phyloP scores from a whole-genome alignment of 176 grass and related monocot genomes.

The Ananas comosus region DNA sequence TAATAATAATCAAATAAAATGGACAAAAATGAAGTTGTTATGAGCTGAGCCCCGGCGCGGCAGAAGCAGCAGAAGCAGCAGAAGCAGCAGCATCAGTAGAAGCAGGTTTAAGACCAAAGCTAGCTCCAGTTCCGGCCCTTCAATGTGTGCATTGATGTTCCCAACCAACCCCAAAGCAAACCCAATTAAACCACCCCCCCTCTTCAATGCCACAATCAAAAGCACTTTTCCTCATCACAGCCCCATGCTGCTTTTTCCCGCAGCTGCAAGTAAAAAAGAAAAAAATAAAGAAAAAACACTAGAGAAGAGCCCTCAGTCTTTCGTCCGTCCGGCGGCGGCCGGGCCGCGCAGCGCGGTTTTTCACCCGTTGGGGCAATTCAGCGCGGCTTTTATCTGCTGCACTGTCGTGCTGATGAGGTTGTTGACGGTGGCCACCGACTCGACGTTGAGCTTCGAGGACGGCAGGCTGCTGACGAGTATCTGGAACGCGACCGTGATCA shows the following conservation, averaged over 20 bases:
- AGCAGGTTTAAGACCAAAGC: background rate
- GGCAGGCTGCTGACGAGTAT: conserved; percentile 66
- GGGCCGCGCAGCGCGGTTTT: too few species aligned
- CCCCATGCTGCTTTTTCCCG: too few species aligned
- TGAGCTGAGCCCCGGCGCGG: too few species aligned
- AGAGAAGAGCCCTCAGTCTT: too few species aligned
- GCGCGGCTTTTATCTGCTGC: conserved; percentile 62
- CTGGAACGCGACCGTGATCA: conserved; percentile 76
- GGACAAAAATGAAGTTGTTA: too few species aligned
- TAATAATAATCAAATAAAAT: too few species aligned
- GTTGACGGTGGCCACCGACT: conserved; percentile 65
- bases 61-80: too few species aligned
- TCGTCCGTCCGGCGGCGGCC: too few species aligned
- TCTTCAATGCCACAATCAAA: too few species aligned
- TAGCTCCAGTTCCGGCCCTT: conserved; percentile 1
- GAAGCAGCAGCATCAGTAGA: too few species aligned
- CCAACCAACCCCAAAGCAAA: background rate
- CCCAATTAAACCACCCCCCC: background rate
- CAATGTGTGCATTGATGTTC: background rate
- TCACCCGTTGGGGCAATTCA: conserved; percentile 50
- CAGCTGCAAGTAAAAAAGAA: too few species aligned
- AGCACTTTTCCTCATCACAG: too few species aligned
- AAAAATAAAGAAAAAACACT: background rate
- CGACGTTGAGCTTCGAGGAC: conserved; percentile 49
- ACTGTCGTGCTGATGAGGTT: conserved; percentile 60